phyloP scores from a whole-genome alignment of 768 basidiomycete species.

The Fomitopsis pulvina region DNA sequence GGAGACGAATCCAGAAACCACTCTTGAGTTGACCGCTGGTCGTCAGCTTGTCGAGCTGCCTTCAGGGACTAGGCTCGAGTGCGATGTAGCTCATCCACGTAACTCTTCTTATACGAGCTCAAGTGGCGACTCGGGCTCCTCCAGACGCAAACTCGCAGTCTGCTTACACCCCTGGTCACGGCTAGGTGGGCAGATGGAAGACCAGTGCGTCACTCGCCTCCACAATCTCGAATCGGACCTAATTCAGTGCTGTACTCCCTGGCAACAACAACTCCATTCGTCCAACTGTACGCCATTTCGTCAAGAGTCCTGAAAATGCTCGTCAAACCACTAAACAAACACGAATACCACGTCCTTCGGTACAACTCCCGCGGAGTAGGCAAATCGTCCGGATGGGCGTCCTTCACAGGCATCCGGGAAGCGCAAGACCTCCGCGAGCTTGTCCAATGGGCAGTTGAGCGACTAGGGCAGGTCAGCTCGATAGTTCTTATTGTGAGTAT shows the following conservation, averaged over 20 bases:
- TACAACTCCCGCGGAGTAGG: conserved; percentile 82
- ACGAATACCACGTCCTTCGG: conserved; percentile 51
- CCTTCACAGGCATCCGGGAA: conserved; percentile 67
- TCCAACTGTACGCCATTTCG: background rate
- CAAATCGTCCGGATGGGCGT: conserved; percentile 62
- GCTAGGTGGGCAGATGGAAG: conserved; percentile 70
- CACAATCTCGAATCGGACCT: background rate
- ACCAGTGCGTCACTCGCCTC: conserved; percentile 50
- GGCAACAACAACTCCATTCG: background rate
- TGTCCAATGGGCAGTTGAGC: conserved; percentile 45
- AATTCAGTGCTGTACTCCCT: background rate
- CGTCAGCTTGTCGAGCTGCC: conserved; percentile 15
- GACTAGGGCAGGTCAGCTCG: conserved; percentile 35
- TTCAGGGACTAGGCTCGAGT: conserved; percentile 19
- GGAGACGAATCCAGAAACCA: background rate
- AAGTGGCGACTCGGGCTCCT: background rate
- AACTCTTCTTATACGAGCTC: background rate
- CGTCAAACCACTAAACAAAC: conserved; percentile 32
- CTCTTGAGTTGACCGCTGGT: background rate
- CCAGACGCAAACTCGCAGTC: conserved; percentile 47
- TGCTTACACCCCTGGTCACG: conserved; percentile 84
- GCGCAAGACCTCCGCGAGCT: conserved; percentile 62
- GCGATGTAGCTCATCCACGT: conserved; percentile 7
- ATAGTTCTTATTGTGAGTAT: conserved; percentile 57
- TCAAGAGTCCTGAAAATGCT: conserved; percentile 37